Evolutionary conservation across 169 alveolate genomes (phyloP), one percentile per base, ranked within the genome.

Genomic region (Cyclospora cayetanensis): DNA sequence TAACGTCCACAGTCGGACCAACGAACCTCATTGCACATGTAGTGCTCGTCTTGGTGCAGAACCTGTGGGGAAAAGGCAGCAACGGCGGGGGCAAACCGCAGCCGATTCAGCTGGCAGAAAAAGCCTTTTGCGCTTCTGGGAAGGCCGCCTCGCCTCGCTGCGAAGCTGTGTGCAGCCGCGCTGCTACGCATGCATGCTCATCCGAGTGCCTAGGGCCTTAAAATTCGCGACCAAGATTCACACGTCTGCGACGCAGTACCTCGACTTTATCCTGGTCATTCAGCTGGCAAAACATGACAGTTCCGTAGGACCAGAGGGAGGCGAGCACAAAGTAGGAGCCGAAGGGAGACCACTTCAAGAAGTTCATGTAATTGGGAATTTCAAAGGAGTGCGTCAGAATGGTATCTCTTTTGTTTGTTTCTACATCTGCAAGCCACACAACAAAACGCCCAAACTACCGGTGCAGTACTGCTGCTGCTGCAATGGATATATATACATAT

Each of bases 1-100:
- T 95, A 97, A 53, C 98, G 93, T 0, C 98, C 98, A 76, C 98
- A 95, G 77, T 97, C 94, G 88, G 97, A 96, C 98, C 98, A 97
- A 74, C 95, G 93, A 37, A 97, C 93, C 53, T 96, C 93, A 93
- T 96, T 96, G 88, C 96, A 66, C 91, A 72, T 91, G 92, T 82
- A 74, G 63, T 91, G 94, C 68, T 91, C 94, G 66, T 83, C 94
- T 84, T 77, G 97, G 94, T 95, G 97, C 72, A 97, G 76, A 9
- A 90, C 80, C 96, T 94, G 92, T n/a, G n/a, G n/a, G n/a, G n/a
- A n/a, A n/a, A n/a, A n/a, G n/a, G n/a, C 70, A 83, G 95, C 52
- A 50, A 68, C 90, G 42, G 27, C 74, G 39, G 37, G 0, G 46
- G 80, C 93, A 90, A 4, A n/a, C n/a, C n/a, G n/a, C n/a, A n/a